A percentile compares a stretch with the other conserved stretches of the same genome.
These are phyloP conservation scores for Pisolithus orientalis DNA, from an alignment of 768 basidiomycete species.

Conservation along the genomic window DNA sequence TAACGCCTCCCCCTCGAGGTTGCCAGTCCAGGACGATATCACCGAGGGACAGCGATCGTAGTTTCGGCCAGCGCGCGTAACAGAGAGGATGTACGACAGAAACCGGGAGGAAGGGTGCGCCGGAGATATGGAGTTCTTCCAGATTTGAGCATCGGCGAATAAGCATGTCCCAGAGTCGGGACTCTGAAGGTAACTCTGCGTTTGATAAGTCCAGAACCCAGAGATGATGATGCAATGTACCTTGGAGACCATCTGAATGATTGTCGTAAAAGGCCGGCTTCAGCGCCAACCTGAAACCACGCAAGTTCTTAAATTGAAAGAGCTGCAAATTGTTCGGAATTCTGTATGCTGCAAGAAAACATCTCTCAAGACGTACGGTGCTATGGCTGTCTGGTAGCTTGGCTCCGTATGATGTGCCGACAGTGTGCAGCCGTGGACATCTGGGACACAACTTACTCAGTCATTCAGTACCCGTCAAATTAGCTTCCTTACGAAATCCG, in stretches of 20 bases:
- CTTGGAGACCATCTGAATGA: constrained; percentile 51
- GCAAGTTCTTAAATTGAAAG: constrained; percentile 60
- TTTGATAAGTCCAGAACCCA: constrained; percentile 3
- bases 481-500: constrained; percentile 48
- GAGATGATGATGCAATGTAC: constrained; percentile 26
- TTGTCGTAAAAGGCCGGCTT: constrained; percentile 57
- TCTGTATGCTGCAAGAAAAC: background rate
- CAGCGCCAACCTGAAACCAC: constrained; percentile 55
- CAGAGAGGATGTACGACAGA: constrained; percentile 49
- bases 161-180: constrained; percentile 63
- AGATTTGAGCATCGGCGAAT: constrained; percentile 57
- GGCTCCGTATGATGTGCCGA: constrained; percentile 59
- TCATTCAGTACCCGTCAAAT: background rate
- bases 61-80: constrained; percentile 59
- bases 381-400: constrained; percentile 52
- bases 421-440: constrained; percentile 57
- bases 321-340: constrained; percentile 35
- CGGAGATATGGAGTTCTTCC: constrained; percentile 50
- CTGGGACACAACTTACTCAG: constrained; percentile 27
- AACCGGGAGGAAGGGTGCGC: constrained; percentile 27
- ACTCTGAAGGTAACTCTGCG: constrained; percentile 19
- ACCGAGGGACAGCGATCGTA: constrained; percentile 56
- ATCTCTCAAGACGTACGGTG: constrained; percentile 40
- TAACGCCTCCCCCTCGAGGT: constrained; percentile 33
- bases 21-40: constrained; percentile 59